These are phyloP conservation scores for Aspergillus bombycis DNA, from an alignment of 2,329 filamentous ascomycete species.

Conservation along the genomic window DNA sequence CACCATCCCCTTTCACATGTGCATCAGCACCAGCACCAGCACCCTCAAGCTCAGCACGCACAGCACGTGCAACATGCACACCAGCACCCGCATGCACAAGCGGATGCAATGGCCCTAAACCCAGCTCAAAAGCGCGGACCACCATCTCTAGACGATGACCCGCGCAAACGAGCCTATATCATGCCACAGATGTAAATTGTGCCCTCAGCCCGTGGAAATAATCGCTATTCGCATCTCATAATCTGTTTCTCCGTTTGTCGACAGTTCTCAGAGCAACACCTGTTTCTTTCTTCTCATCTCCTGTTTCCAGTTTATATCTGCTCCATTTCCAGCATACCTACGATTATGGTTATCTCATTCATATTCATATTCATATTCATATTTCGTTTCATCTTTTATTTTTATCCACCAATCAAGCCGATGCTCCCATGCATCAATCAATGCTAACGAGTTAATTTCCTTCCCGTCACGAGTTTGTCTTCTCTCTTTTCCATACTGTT, in stretches of 20 bases:
- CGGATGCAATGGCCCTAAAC: conserved; percentile 23
- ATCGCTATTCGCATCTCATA: neutral
- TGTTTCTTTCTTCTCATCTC: neutral
- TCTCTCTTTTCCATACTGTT: neutral
- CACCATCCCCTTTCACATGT: conserved; percentile 4
- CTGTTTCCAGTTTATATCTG: neutral
- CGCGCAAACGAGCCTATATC: conserved; percentile 26
- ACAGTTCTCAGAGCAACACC: neutral
- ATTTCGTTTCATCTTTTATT: neutral
- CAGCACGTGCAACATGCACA: neutral
- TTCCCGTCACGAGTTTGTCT: neutral
- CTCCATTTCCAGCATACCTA: neutral
- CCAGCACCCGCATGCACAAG: conserved; percentile 1
- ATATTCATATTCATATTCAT: neutral
- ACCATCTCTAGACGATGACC: conserved; percentile 22
- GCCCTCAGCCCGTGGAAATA: neutral
- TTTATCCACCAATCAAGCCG: neutral
- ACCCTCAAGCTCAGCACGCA: conserved; percentile 5
- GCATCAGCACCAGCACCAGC: conserved; percentile 22
- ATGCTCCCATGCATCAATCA: neutral
- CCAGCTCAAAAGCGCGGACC: conserved; percentile 23
- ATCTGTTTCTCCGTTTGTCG: neutral
- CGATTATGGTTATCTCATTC: neutral
- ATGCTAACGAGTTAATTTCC: conserved; percentile 2
- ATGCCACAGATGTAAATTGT: conserved; percentile 22